Evolutionary conservation across 1,284 basidiomycete species (phyloP), one percentile per base, ranked within the genome.

Genomic region (Tremellales sp.): DNA sequence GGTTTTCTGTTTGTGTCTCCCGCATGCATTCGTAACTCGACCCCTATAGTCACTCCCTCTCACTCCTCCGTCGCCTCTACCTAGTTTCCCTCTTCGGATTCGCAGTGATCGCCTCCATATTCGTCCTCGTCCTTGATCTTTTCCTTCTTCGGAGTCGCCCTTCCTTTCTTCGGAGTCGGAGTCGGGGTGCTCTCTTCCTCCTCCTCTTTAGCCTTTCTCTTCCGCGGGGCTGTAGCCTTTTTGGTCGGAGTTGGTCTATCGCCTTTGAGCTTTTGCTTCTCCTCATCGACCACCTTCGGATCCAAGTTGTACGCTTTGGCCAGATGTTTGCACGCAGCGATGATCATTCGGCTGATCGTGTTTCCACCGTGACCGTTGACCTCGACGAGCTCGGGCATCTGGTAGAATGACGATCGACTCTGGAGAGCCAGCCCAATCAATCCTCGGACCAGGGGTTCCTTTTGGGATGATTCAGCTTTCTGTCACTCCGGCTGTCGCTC

Each of bases 321-420:
- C 18, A 48, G 14, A 24, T 26, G 16, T 22, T 44, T 37, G 24
- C 34, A 44, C 13, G 14, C 21, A 18, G 25, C 29, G 13, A 48
- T 43, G 25, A 48, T 34, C 29, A 43, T 48, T 19, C 39, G 22
- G 28, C 47, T 48, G 26, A 44, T 40, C 8, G 33, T 31, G 29
- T 44, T 44, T 3, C 41, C 47, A 3, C 47, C 41, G 28, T 44
- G 47, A 9, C 42, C 47, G 35, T 48, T 29, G 6, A 48, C 47
- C 28, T 43, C 29, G 5, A n/a, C 33, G 5, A 44, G 47, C 14
- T 24, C 41, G 12, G 40, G 40, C 14, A 29, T 21, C n/a, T 18
- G 27, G 14, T 37, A 44, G 6, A 43, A 29, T 8, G 24, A 12
- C 3, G 32, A 31, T 14, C 47, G 41, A 32, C 24, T 25, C 8